Evolutionary conservation across 345 rosid species (phyloP).

Genomic region (Populus ilicifolia): DNA sequence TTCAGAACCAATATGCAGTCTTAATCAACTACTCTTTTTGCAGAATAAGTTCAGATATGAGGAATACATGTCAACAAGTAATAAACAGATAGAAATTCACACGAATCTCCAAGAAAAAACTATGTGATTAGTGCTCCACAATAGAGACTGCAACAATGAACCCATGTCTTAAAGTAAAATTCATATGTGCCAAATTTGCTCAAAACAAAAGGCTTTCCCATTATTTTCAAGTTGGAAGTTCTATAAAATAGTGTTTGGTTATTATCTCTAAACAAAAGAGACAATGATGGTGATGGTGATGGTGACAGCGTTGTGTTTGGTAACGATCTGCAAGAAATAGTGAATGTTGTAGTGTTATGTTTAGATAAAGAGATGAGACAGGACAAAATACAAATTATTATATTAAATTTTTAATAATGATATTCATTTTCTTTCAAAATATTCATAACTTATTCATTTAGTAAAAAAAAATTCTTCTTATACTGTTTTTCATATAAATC

Average conservation of each 20-base stretch:
- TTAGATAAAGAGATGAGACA: no score
- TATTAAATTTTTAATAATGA: no score
- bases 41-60: neutral
- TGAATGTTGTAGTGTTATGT: no score
- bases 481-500: no score
- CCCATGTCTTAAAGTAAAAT: neutral
- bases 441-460: no score
- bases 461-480: no score
- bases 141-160: neutral
- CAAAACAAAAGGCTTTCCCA: neutral
- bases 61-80: neutral
- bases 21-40: neutral
- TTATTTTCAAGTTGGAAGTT: neutral
- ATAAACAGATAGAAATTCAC: neutral
- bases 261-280: no score
- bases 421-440: no score
- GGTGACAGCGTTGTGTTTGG: no score
- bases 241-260: neutral
- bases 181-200: neutral
- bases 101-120: neutral
- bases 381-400: no score
- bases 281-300: no score
- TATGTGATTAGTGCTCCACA: neutral
- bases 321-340: no score
- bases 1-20: neutral